Base-by-base conservation (phyloP, 2,329 filamentous ascomycete genomes). In the Cadophora sp. region DNA sequence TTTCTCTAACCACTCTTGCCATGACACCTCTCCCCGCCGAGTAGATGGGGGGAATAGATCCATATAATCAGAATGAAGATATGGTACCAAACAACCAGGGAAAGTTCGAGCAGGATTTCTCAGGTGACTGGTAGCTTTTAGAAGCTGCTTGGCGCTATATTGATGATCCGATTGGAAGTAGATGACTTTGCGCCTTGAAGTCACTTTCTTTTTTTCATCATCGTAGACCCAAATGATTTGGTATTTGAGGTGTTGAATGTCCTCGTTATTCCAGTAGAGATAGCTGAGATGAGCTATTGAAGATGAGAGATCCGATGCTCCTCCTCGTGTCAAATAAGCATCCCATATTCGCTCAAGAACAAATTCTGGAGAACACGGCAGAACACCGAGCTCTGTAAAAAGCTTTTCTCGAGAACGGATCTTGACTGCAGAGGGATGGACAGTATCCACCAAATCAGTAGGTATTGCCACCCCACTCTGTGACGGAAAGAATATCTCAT, bases 221-320 rank as follows among this genome's bases (percentile, higher is more conserved):
- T 70, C 64, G 62, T 66, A 71, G 4, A 71, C 14, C 64, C 66
- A 70, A 13, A 63, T 68, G 53, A 24, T 30, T 3, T 30, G 27
- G 27, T 30, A 30, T 30, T 6, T 6, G 27, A 6, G 27, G 27
- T 30, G 27, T 53, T 20, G 8, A 22, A 20, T 48, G 41, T 45
- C 24, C 3, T 47, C 30, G 43, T 64, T 20, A 48, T 71, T 51
- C 66, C 70, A 72, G 58, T 66, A 72, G 50, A 72, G 30, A 61
- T 68, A 72, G 1, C 30, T 55, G 11, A 72, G 24, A 66, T 72
- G 70, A 60, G 50, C 50, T n/a, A 58, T 69, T 4, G 70, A 72
- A 18, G 27, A 24, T 36, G 43, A 9, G 14, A 70, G 43, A 56
- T 67, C 36, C 16, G 66, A 33, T 39, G 51, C 64, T 50, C 48